Base-by-base conservation (phyloP, 495 filamentous ascomycete species). In the Lasiosphaeriaceae sp. region DNA sequence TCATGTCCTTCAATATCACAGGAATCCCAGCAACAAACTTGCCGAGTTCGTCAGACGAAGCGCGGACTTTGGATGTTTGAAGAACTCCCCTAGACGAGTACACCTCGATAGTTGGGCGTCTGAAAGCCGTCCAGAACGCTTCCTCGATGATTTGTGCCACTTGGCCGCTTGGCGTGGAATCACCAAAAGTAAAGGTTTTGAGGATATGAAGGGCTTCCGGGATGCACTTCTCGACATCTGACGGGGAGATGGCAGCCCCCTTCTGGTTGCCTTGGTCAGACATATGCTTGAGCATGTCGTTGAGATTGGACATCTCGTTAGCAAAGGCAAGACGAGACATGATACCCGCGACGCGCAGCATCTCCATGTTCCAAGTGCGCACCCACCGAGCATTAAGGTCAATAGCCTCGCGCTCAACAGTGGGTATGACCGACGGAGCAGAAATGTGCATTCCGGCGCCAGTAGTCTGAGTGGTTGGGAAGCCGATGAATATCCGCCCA, bases 341-440 rank as follows among this genome's bases (percentile, higher is more conserved):
- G 59, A 97, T 90, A 55, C 95, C 95, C 22, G 93, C 90, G 16
- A 90, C 86, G 43, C 93, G 83, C 19, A 99, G 75, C 84, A 99
- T 89, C 66, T 97, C 95, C n/a, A 86, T 74, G 67, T 99, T 99
- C 95, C 95, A 99, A 29, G 85, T 89, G 43, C 89, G 86, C 20
- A 99, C 91, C 75, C 88, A 92, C 47, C 91, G 86, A 44, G 95
- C 94, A 71, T 97, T 97, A 51, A 99, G 79, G 66, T 99, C 95
- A 45, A 97, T 96, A 50, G 87, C 91, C 70, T 99, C 95, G 54
- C 95, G 84, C 74, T 99, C 95, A n/a, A 97, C 95, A 0, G 95
- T 99, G 2, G 95, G 95, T 59, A 99, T 97, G 39, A 97, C 86
- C 16, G 93, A 96, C 7, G 92, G 92, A 1, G 95, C 95, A n/a